Evolutionary conservation across 768 basidiomycete species (phyloP), one percentile per base, ranked within the genome.

Genomic region (Postia placenta): DNA sequence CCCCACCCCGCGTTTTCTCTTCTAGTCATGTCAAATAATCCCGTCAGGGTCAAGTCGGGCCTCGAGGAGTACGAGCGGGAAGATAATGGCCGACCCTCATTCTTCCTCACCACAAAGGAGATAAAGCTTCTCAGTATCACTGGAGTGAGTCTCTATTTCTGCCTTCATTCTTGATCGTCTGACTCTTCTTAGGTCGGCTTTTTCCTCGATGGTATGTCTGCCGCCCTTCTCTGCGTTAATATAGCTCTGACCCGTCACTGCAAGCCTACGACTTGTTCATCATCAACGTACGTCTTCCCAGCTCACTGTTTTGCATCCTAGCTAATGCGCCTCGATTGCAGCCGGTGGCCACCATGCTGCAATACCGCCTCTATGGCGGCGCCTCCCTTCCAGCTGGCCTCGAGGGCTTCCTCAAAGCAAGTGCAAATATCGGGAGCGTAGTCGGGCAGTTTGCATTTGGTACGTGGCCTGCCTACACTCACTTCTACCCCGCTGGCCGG

Each of bases 341-440:
- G 81, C 82, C 81, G 40, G 82, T 84, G 14, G 65, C 81, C 5
- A 81, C 79, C 3, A 83, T 83, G 80, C 65, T 85, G 25, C 80
- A 83, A 62, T 83, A 76, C 55, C 74, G 81, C 25, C 69, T 84
- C 15, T 85, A 82, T 57, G 72, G 65, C 39, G 80, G 80, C 2
- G 48, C 59, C 0, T 56, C 62, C 22, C 74, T 85, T 12, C 84
- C 84, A 0, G 48, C 70, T 0, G 72, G 75, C 47, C 69, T 82
- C 5, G 68, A 82, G 61, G 84, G 83, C 17, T 71, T 85, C 47
- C 52, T 86, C 58, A 83, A 86, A 57, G 83, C 84, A 3, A 66
- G 72, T 3, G 83, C 85, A 2, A 86, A 86, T 63, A 85, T 87
- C 38, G 84, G 83, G 1, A 79, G 78, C 52, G 83, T 87, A 54